These are phyloP conservation scores for Protomyces arabidopsidicola DNA, from an alignment of 1,139 yeast genomes.

Conservation along the genomic window DNA sequence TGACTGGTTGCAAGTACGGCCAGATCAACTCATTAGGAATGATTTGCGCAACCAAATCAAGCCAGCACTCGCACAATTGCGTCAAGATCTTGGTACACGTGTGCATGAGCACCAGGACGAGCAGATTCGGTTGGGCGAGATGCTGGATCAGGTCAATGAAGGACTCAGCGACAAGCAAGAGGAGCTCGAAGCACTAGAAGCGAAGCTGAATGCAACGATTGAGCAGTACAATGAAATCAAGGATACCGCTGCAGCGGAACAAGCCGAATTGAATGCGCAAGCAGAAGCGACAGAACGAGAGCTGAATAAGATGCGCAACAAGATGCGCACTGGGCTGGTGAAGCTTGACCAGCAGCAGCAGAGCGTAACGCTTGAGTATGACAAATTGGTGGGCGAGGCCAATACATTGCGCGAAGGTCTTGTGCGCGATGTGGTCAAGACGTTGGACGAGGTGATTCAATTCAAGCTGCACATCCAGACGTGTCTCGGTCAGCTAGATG, in stretches of 20 bases:
- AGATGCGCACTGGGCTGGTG: slow-evolving; percentile 52
- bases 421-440: slow-evolving; percentile 52
- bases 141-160: slow-evolving; percentile 54
- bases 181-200: slow-evolving; percentile 56
- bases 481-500: slow-evolving; percentile 39
- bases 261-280: slow-evolving; percentile 56
- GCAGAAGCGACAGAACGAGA: slow-evolving; percentile 64
- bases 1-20: slow-evolving; percentile 45
- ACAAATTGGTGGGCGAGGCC: slow-evolving; percentile 50
- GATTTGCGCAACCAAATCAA: slow-evolving; percentile 42
- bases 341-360: slow-evolving; percentile 57
- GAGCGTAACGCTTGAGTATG: slow-evolving; percentile 53
- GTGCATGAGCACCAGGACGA: slow-evolving; percentile 59
- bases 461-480: slow-evolving; percentile 64
- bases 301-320: slow-evolving; percentile 50
- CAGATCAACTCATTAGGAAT: slow-evolving; percentile 43
- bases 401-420: slow-evolving; percentile 49
- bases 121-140: slow-evolving; percentile 55
- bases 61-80: slow-evolving; percentile 46
- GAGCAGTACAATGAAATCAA: slow-evolving; percentile 55
- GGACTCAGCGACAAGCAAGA: slow-evolving; percentile 55
- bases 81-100: slow-evolving; percentile 48
- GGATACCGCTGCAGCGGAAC: slow-evolving; percentile 52
- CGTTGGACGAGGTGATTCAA: slow-evolving; percentile 56
- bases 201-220: slow-evolving; percentile 52